phyloP scores from a whole-genome alignment of 352 stramenopile genomes.

The Globisporangium megalacanthum region DNA sequence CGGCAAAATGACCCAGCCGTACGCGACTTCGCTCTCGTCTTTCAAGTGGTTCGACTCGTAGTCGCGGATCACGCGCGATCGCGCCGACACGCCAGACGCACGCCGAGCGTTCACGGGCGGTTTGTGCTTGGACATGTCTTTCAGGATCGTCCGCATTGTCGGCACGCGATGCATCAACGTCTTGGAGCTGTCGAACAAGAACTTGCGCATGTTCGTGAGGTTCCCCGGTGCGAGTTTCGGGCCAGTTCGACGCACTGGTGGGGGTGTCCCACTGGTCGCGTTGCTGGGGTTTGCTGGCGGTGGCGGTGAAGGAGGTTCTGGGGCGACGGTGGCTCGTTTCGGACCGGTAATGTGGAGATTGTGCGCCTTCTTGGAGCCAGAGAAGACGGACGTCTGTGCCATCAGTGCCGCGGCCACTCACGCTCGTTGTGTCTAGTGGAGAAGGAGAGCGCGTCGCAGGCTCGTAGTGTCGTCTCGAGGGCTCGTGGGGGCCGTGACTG shows the following conservation, averaged over 20 bases:
- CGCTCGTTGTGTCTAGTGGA: no score
- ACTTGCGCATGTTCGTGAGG: conserved; percentile 25
- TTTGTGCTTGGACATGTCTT: conserved; percentile 2
- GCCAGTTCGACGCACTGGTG: background rate
- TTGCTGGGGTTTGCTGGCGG: background rate
- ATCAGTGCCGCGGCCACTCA: background rate
- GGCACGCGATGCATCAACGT: conserved; percentile 25
- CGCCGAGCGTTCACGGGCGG: background rate
- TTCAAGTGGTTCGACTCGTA: background rate
- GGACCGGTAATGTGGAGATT: conserved; percentile 4
- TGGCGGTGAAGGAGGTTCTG: background rate
- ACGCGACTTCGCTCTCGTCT: background rate
- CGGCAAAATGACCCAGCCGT: conserved; percentile 54
- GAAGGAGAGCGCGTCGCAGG: background rate
- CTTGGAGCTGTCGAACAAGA: conserved; percentile 32
- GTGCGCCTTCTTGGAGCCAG: conserved; percentile 11
- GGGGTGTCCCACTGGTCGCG: no score
- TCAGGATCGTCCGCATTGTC: conserved; percentile 19
- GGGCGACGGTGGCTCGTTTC: background rate
- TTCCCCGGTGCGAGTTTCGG: conserved; percentile 13
- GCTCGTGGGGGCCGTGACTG: no score
- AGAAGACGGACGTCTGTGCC: conserved; percentile 13
- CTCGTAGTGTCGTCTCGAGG: no score
- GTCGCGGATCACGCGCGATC: conserved; percentile 3
- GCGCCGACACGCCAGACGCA: background rate